These are phyloP conservation scores for Hymenoscyphus albidus DNA, from an alignment of 2,329 filamentous ascomycete species.

Conservation along the genomic window DNA sequence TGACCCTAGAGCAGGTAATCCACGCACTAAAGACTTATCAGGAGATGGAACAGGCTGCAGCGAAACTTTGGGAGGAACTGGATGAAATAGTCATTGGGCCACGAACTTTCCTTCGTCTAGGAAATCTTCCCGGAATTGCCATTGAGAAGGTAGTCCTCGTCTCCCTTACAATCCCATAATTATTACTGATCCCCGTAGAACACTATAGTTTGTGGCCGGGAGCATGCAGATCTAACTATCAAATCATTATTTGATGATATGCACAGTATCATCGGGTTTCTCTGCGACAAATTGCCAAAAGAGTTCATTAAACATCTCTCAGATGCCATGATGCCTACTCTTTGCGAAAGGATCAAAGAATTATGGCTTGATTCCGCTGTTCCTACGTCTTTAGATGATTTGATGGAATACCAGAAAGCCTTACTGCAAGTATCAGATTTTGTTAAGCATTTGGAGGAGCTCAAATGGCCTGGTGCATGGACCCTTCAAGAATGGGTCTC, in stretches of 20 bases:
- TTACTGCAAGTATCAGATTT: slow-evolving; percentile 64
- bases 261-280: slow-evolving; percentile 47
- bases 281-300: slow-evolving; percentile 49
- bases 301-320: slow-evolving; percentile 60
- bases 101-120: slow-evolving; percentile 46
- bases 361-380: slow-evolving; percentile 74
- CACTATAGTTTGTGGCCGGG: slow-evolving; percentile 40
- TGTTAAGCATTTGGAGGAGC: slow-evolving; percentile 55
- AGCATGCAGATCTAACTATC: slow-evolving; percentile 44
- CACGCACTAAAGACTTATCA: slow-evolving; percentile 56
- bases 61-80: slow-evolving; percentile 58
- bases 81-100: slow-evolving; percentile 58
- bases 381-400: slow-evolving; percentile 67
- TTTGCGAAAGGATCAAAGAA: slow-evolving; percentile 65
- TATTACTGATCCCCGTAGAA: slow-evolving; percentile 35
- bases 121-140: slow-evolving; percentile 40
- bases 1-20: slow-evolving; percentile 51
- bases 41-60: slow-evolving; percentile 57
- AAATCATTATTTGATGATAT: slow-evolving; percentile 53
- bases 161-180: background rate
- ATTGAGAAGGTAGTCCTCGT: slow-evolving; percentile 34
- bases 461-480: slow-evolving; percentile 59
- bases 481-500: slow-evolving; percentile 76
- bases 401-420: slow-evolving; percentile 66
- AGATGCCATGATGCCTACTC: slow-evolving; percentile 62